Base-by-base conservation (phyloP, 1,139 yeast genomes). In the Trichomonascaceae sp. region DNA sequence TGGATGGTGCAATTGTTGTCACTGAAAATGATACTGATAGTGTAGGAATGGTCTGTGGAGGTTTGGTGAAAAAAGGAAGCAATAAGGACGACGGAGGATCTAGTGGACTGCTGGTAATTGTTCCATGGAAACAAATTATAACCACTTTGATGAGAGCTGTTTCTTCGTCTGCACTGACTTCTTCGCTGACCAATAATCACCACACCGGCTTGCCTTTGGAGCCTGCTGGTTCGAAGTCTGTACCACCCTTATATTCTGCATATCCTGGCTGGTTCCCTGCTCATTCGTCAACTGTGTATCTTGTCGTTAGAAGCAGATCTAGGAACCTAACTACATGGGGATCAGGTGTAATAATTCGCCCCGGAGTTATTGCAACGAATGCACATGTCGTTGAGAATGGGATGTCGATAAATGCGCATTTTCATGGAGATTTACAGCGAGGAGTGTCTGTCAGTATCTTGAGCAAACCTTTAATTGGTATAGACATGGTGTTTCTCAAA, bases 1-100 rank as follows among this genome's bases (percentile, higher is more conserved):
- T 81, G 79, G 74, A 76, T n/a, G 90, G 90, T 1, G 86, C 83
- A 0, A 57, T 77, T 2, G 85, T 74, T 1, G 63, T 57, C 15
- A 18, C n/a, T 57, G 1, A 56, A 55, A 19, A 52, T 46, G 47
- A 43, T 36, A 13, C 18, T 36, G 36, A 45, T 22, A 45, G 50
- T 43, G 76, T 81, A 2, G 91, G 90, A 0, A 62, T 85, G 41
- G 76, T 84, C 0, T 67, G 76, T 54, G 87, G 88, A 0, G 70
- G 71, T 50, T 58, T 84, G 20, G 63, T 71, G 17, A 82, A 82
- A 63, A 50, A 57, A 12, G 17, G 41, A 6, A 86, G 83, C 59
- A 89, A 90, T 1, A 83, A 82, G 36, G 45, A 48, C 20, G 52
- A 50, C 22, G 52, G 52, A 9, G 52, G 52, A 22, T 47, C 52